Conservation (phyloP, 1,284 basidiomycete species). For the Papiliotrema flavescens region DNA sequence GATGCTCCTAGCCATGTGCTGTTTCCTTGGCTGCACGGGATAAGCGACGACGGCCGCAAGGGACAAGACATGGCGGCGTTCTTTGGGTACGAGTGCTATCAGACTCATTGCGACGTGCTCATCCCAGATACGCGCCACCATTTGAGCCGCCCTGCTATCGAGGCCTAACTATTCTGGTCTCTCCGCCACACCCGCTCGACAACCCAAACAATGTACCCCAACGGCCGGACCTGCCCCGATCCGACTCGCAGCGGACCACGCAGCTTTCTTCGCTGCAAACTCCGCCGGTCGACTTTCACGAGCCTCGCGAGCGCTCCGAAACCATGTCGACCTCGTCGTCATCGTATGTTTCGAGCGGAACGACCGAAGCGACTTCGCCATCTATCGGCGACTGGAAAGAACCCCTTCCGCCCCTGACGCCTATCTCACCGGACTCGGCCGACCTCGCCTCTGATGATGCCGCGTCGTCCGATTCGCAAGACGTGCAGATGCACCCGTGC, state of each 20-base stretch:
- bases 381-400: slow-evolving; percentile 20
- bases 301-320: slow-evolving; percentile 26
- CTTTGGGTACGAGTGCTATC: slow-evolving; percentile 31
- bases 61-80: slow-evolving; percentile 45
- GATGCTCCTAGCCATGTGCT: slow-evolving; percentile 46
- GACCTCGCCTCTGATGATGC: too few relatives aligned
- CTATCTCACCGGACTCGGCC: slow-evolving; percentile 3
- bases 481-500: slow-evolving; percentile 46
- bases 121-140: slow-evolving; percentile 28
- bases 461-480: slow-evolving; percentile 4
- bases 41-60: slow-evolving; percentile 44
- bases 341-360: slow-evolving; percentile 32
- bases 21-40: slow-evolving; percentile 50
- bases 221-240: slow-evolving; percentile 3
- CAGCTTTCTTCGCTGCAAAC: neutral
- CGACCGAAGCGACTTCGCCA: slow-evolving; percentile 31
- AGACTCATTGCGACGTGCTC: neutral
- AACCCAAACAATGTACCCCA: neutral
- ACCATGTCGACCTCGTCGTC: slow-evolving; percentile 37
- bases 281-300: slow-evolving; percentile 5
- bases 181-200: slow-evolving; percentile 37
- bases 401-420: slow-evolving; percentile 10
- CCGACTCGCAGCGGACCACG: slow-evolving; percentile 1
- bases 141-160: slow-evolving; percentile 47
- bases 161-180: slow-evolving; percentile 40